These are phyloP conservation scores for Fusarium vanettenii DNA, from an alignment of 2,329 filamentous ascomycete species.

Conservation along the genomic window DNA sequence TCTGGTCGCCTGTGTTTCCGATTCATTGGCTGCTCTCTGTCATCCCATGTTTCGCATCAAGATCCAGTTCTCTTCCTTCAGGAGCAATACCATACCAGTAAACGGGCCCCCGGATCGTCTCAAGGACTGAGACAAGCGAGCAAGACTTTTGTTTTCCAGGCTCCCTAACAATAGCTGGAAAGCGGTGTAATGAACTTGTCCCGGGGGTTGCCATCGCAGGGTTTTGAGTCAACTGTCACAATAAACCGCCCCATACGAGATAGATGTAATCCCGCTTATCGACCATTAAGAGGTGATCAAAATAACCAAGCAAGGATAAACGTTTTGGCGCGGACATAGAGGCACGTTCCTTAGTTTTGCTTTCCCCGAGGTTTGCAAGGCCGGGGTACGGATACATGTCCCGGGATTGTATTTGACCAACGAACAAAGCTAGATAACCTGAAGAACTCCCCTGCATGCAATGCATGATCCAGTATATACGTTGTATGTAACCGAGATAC, in stretches of 20 bases:
- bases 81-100: neutral
- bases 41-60: neutral
- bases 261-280: constrained; percentile 26
- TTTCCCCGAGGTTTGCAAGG: neutral
- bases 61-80: neutral
- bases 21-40: neutral
- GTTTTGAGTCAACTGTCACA: neutral
- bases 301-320: constrained; percentile 4
- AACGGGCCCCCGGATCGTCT: neutral
- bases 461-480: neutral
- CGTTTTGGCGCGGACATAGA: neutral
- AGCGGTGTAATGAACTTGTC: neutral
- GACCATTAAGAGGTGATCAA: constrained; percentile 7
- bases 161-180: neutral
- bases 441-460: neutral
- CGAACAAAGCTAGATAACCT: neutral
- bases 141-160: neutral
- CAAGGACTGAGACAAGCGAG: neutral
- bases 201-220: neutral
- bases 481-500: neutral
- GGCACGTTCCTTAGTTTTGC: neutral
- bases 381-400: neutral
- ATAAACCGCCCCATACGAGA: constrained; percentile 7
- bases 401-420: neutral
- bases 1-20: neutral